phyloP scores from a whole-genome alignment of 2,329 filamentous ascomycete genomes.

The Pestalotiopsis sp. region DNA sequence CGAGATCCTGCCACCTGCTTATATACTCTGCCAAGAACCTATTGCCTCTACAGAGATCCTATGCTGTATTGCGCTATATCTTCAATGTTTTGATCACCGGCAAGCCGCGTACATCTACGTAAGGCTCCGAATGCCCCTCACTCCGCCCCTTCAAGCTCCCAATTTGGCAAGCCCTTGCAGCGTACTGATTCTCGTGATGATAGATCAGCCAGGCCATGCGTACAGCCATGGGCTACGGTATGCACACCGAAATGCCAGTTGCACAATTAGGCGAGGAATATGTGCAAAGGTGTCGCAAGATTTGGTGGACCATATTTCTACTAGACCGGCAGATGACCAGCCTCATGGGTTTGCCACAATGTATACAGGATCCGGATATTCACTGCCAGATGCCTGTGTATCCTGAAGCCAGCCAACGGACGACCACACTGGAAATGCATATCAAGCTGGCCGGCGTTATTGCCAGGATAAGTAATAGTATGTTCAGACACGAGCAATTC shows the following conservation, averaged over 20 bases:
- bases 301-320: constrained; percentile 59
- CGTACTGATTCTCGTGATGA: not conserved
- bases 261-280: constrained; percentile 40
- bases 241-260: constrained; percentile 55
- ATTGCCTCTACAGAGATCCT: constrained; percentile 51
- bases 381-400: constrained; percentile 40
- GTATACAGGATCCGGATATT: constrained; percentile 54
- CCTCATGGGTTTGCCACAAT: constrained; percentile 53
- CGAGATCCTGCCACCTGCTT: constrained; percentile 44
- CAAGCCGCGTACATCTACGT: constrained; percentile 49
- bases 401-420: constrained; percentile 27
- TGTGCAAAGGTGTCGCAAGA: constrained; percentile 49
- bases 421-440: constrained; percentile 35
- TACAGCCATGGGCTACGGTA: constrained; percentile 50
- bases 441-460: constrained; percentile 33
- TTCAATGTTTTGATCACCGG: constrained; percentile 53
- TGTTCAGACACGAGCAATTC: not conserved
- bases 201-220: constrained; percentile 56
- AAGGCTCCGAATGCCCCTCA: constrained; percentile 18
- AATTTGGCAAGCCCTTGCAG: not conserved
- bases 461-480: constrained; percentile 34
- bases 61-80: constrained; percentile 54
- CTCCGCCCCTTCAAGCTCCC: not conserved
- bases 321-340: constrained; percentile 57
- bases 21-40: constrained; percentile 43